These are phyloP conservation scores for Wakefieldia striispora DNA, from an alignment of 768 basidiomycete genomes.

Conservation along the genomic window DNA sequence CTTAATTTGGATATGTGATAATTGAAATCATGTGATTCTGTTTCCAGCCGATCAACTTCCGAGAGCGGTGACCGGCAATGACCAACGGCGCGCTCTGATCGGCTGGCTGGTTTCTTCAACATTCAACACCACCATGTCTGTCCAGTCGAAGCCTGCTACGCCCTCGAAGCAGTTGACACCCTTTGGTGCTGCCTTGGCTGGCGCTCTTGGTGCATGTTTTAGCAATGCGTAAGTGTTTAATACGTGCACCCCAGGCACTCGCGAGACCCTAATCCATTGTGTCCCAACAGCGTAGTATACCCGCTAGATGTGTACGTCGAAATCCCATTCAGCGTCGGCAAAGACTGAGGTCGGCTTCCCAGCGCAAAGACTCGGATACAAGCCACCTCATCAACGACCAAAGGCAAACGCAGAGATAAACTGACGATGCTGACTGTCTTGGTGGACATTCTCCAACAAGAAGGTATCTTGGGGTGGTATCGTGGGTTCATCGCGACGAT, in stretches of 20 bases:
- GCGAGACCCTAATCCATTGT: slow-evolving; percentile 1
- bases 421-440: slow-evolving; percentile 64
- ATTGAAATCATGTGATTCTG: slow-evolving; percentile 11
- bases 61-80: too few relatives aligned
- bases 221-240: slow-evolving; percentile 77
- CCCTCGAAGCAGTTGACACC: slow-evolving; percentile 73
- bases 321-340: neutral
- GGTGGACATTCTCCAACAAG: slow-evolving; percentile 68
- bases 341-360: slow-evolving; percentile 10
- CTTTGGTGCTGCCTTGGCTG: slow-evolving; percentile 85
- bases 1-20: neutral
- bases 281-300: slow-evolving; percentile 73
- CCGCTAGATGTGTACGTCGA: slow-evolving; percentile 81
- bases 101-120: too few relatives aligned
- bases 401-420: slow-evolving; percentile 49
- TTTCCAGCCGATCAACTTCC: neutral
- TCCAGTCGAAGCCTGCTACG: slow-evolving; percentile 47
- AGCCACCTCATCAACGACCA: slow-evolving; percentile 58
- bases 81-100: neutral
- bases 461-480: slow-evolving; percentile 83
- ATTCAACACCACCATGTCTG: slow-evolving; percentile 35
- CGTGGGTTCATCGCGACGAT: slow-evolving; percentile 94
- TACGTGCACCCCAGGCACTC: neutral
- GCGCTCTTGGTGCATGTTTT: slow-evolving; percentile 91
- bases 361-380: slow-evolving; percentile 97